Base-by-base conservation (phyloP, 805 yeast genomes). In the Alloascoidea africana region DNA sequence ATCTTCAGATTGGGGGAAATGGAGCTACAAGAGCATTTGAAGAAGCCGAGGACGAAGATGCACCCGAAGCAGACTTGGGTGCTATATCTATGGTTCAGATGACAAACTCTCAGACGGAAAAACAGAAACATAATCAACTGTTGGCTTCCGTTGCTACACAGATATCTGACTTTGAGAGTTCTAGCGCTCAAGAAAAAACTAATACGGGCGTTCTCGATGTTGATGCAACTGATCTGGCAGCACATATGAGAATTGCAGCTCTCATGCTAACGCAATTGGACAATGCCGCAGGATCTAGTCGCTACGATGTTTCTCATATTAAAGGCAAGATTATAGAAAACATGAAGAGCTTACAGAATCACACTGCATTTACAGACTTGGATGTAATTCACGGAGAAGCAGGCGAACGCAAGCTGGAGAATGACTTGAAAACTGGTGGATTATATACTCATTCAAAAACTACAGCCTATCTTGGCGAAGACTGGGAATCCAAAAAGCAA, bases 201-300 rank as follows among this genome's bases (percentile, higher is more conserved):
- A 23, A 23, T 23, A n/a, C n/a, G n/a, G n/a, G n/a, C n/a, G 30
- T 23, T 23, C n/a, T 23, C 8, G n/a, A 23, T 23, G 8, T n/a
- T 8, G 30, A 23, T 23, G 30, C 30, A 3, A 64, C 72, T 35
- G 76, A 73, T 42, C 56, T 85, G 27, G 93, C 96, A 0, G 78
- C 84, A 5, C 97, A 91, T 55, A 84, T 91, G 89, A 70, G 96
- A 46, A 87, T 94, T 17, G 96, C 98, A 0, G 83, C 96, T 1
- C 82, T 91, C 3, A 91, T 91, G 94, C 61, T 91, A 18, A 75
- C 86, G 5, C 98, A 91, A 55, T 59, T 91, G 18, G 96, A 91
- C 42, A 64, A 73, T 2, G 62, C 70, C 5, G 65, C 66, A 32
- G 51, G 52, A 6, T 46, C 50, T 1, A 39, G 52, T 16, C 52